Evolutionary conservation across 345 rosid genomes (phyloP).

Genomic region (Durio zibethinus): DNA sequence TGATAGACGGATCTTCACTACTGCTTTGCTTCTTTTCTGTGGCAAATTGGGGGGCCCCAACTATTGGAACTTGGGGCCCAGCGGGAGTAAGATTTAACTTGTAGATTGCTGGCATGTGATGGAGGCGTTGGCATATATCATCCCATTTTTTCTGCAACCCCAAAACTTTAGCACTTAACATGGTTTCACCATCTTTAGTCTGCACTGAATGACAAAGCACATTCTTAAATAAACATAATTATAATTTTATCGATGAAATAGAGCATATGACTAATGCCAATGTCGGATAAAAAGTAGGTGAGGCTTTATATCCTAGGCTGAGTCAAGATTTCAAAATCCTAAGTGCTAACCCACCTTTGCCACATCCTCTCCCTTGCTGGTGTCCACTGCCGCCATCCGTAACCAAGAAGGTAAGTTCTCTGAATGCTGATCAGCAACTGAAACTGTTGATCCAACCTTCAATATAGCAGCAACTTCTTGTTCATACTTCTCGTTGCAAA

Average conservation of each 20-base stretch:
- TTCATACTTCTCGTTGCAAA: conserved; percentile 57
- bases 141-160: conserved; percentile 56
- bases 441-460: conserved; percentile 34
- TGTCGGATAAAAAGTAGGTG: not conserved
- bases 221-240: conserved; percentile 33
- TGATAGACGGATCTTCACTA: conserved; percentile 13
- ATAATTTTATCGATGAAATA: conserved; percentile 3
- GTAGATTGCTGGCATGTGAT: conserved; percentile 37
- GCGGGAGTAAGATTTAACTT: conserved; percentile 29
- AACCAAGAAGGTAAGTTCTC: conserved; percentile 52
- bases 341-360: conserved; percentile 41
- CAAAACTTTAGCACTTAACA: conserved; percentile 32
- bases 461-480: conserved; percentile 45
- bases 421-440: conserved; percentile 41
- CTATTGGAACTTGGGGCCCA: conserved; percentile 29
- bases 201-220: conserved; percentile 50
- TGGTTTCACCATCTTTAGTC: conserved; percentile 43
- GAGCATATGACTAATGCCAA: not conserved
- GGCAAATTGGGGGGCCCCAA: conserved; percentile 10
- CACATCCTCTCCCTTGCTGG: conserved; percentile 28
- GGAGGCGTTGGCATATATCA: conserved; percentile 51
- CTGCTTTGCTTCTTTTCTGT: conserved; percentile 18
- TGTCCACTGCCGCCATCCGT: conserved; percentile 35
- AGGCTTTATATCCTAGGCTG: not conserved
- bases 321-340: not conserved